Conservation (phyloP, 1,284 basidiomycete species). For the Marasmius tenuissimus region DNA sequence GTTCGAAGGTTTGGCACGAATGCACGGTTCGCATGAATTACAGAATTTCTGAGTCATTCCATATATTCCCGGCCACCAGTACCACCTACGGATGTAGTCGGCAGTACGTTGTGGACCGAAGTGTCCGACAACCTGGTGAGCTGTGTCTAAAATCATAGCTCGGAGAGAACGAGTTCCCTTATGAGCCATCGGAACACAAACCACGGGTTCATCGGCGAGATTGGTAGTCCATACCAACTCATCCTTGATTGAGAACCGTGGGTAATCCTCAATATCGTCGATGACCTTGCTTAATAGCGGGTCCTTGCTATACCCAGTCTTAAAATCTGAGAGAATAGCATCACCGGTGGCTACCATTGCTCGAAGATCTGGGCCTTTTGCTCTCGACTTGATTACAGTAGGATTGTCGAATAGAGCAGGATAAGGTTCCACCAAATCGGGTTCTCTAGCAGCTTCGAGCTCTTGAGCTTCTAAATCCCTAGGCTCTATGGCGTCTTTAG, state of each 20-base stretch:
- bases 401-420: constrained; percentile 1
- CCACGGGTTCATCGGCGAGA: neutral
- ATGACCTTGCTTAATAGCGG: constrained; percentile 15
- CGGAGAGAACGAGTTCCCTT: constrained; percentile 3
- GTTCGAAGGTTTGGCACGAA: constrained; percentile 10
- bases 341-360: neutral
- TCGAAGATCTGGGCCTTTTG: neutral
- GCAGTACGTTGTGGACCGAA: constrained; percentile 21
- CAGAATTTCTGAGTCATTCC: constrained; percentile 20
- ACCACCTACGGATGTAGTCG: constrained; percentile 26
- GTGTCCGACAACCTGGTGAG: constrained; percentile 26
- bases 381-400: neutral
- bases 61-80: constrained; percentile 33
- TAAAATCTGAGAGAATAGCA: neutral
- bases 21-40: constrained; percentile 17
- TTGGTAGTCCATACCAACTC: neutral
- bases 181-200: neutral
- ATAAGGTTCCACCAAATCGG: neutral
- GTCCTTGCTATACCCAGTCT: constrained; percentile 4
- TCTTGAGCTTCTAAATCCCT: constrained; percentile 1
- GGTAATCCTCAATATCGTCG: neutral
- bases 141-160: constrained; percentile 22
- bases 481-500: neutral
- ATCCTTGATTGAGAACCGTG: neutral
- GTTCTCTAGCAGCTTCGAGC: neutral